Evolutionary conservation across 306 rosid genomes (phyloP).

Genomic region (Chamaecrista fasciculata): DNA sequence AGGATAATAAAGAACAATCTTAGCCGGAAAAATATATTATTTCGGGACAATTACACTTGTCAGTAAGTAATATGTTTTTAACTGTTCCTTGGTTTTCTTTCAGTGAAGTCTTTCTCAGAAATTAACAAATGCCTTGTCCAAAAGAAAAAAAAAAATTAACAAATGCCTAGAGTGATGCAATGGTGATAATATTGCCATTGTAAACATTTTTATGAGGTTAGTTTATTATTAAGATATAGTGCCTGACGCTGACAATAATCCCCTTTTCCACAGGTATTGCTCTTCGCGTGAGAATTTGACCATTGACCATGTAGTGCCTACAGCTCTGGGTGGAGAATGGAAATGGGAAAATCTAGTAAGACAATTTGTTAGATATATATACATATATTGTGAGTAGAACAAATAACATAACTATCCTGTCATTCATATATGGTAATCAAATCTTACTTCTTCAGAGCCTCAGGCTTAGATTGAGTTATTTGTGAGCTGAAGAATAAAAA

Average conservation of each 20-base stretch:
- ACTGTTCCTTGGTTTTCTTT: conserved; percentile 14
- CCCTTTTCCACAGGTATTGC: conserved; percentile 70
- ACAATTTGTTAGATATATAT: not conserved
- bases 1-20: conserved; percentile 66
- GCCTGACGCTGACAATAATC: conserved; percentile 29
- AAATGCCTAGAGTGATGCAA: conserved; percentile 6
- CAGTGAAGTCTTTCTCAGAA: conserved; percentile 4
- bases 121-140: conserved; percentile 22
- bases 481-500: not conserved
- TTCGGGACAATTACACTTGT: conserved; percentile 81
- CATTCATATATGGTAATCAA: not conserved
- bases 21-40: conserved; percentile 80
- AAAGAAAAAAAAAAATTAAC: too few species aligned
- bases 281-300: conserved; percentile 79
- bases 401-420: not conserved
- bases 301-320: conserved; percentile 83
- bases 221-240: conserved; percentile 1
- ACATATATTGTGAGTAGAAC: too few species aligned
- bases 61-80: conserved; percentile 60
- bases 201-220: conserved; percentile 14
- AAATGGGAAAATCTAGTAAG: conserved; percentile 93
- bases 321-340: conserved; percentile 87
- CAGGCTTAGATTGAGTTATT: not conserved
- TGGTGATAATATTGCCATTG: not conserved
- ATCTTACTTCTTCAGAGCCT: not conserved